Evolutionary conservation across 306 rosid species (phyloP).

Genomic region (Dalbergia cochinchinensis): DNA sequence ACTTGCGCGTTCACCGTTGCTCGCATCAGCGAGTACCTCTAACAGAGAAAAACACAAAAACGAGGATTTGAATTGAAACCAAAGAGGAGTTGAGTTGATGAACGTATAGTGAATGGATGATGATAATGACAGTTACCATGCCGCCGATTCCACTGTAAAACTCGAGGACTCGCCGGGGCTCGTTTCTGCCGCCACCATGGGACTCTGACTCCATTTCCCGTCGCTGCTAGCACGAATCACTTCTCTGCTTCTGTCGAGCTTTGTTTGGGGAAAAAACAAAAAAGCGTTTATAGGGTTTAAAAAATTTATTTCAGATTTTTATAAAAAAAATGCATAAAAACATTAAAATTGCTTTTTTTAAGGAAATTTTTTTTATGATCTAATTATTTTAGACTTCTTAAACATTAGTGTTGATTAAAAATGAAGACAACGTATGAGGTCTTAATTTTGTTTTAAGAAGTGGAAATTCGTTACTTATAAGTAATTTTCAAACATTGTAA

Average conservation of each 20-base stretch:
- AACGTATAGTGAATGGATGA: not conserved
- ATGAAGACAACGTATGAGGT: too few relatives aligned
- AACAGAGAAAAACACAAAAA: slow-evolving; percentile 1
- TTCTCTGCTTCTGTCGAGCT: not conserved
- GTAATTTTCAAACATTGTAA: too few relatives aligned
- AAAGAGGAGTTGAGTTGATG: not conserved
- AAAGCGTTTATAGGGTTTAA: not conserved
- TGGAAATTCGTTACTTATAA: too few relatives aligned
- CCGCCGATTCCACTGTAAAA: slow-evolving; percentile 98
- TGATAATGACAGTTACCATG: slow-evolving; percentile 58
- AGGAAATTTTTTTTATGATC: too few relatives aligned
- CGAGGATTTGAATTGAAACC: not conserved
- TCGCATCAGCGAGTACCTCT: slow-evolving; percentile 82
- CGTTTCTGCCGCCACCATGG: slow-evolving; percentile 36
- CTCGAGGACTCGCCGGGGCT: slow-evolving; percentile 80
- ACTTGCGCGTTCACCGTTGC: slow-evolving; percentile 71
- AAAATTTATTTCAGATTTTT: too few relatives aligned
- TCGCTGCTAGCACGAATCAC: not conserved
- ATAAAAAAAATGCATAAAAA: too few relatives aligned
- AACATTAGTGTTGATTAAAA: too few relatives aligned
- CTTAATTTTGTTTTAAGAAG: too few relatives aligned
- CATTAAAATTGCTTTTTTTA: too few relatives aligned
- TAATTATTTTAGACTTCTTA: too few relatives aligned
- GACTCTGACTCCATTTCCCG: slow-evolving; percentile 49
- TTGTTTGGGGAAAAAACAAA: not conserved